These are phyloP conservation scores for Angomonas ambiguus DNA, from an alignment of 208 protist genomes.

Conservation along the genomic window DNA sequence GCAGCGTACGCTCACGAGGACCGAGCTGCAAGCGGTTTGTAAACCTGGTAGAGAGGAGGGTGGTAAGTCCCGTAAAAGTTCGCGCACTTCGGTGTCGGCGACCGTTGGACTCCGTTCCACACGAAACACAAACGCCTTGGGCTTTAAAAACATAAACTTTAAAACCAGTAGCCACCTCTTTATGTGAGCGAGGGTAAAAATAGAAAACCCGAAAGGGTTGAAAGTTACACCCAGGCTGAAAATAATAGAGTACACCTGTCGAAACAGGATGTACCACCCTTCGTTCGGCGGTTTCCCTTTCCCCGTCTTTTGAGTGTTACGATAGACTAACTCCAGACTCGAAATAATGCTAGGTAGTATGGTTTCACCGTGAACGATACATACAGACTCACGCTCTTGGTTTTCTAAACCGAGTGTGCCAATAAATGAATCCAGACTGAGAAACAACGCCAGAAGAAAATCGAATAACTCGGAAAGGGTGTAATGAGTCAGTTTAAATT, in stretches of 20 bases:
- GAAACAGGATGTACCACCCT: conserved; percentile 35
- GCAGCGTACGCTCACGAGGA: conserved; percentile 40
- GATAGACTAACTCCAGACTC: no score
- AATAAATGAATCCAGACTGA: conserved; percentile 53
- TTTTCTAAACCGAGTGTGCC: conserved; percentile 30
- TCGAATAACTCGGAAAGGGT: conserved; percentile 14
- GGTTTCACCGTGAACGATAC: background rate
- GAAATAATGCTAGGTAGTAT: no score
- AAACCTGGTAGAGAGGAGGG: background rate
- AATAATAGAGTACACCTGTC: conserved; percentile 63
- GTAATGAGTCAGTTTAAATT: conserved; percentile 6
- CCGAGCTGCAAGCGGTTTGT: background rate
- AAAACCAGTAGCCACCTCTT: conserved; percentile 75
- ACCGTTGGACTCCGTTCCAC: background rate
- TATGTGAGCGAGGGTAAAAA: conserved; percentile 55
- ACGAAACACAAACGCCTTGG: conserved; percentile 43
- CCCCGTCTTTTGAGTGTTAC: no score
- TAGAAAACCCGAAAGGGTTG: conserved; percentile 74
- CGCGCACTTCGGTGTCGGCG: background rate
- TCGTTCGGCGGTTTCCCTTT: background rate
- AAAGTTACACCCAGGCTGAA: conserved; percentile 81
- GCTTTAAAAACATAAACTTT: conserved; percentile 57
- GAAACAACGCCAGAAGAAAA: background rate
- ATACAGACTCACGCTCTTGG: background rate
- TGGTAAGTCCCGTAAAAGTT: background rate